Conservation (phyloP, 192 early-diverging fungal species). For the Backusella circina region DNA sequence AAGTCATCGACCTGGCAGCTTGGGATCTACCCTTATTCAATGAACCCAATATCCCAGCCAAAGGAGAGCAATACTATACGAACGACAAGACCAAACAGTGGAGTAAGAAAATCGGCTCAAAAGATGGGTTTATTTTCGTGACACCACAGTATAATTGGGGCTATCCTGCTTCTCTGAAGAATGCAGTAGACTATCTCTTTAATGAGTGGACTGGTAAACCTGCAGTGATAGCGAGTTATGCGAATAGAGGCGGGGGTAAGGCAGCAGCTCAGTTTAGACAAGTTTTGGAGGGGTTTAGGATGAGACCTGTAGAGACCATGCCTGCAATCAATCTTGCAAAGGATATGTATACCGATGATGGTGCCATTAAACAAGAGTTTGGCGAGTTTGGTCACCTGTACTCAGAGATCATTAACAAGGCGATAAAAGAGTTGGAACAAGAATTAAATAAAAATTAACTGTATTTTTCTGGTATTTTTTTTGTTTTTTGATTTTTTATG, state of each 20-base stretch:
- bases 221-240: slow-evolving; percentile 1
- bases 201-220: slow-evolving; percentile 6
- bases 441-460: neutral
- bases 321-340: neutral
- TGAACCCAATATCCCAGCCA: neutral
- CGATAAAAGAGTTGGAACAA: neutral
- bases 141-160: slow-evolving; percentile 9
- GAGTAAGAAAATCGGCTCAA: neutral
- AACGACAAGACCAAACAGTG: neutral
- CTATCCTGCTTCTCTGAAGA: slow-evolving; percentile 1
- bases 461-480: neutral
- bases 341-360: neutral
- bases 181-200: neutral
- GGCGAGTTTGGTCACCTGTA: neutral
- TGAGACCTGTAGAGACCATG: neutral
- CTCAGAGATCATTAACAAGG: neutral
- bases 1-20: neutral
- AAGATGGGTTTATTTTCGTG: slow-evolving; percentile 5
- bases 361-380: neutral
- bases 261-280: neutral
- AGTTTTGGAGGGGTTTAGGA: neutral
- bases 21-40: neutral
- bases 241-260: neutral
- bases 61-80: neutral
- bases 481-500: too few relatives aligned